Conservation (phyloP, 192 early-diverging fungal genomes). For the Coemansia sp. region DNA sequence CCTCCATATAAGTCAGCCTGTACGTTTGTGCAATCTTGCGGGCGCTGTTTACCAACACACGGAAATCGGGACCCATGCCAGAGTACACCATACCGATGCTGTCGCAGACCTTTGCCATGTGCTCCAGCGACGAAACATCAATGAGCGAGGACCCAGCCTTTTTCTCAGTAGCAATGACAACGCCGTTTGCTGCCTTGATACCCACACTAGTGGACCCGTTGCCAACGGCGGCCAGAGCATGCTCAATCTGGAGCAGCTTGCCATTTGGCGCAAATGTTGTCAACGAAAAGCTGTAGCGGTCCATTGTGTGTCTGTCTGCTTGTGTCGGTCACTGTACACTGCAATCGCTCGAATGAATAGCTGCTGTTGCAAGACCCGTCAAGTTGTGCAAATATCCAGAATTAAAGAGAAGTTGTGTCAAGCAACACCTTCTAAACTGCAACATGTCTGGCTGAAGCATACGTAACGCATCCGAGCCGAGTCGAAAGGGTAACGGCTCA, state of each 20-base stretch:
- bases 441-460: no score
- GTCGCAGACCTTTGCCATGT: conserved; percentile 82
- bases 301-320: conserved; percentile 10
- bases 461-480: no score
- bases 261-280: conserved; percentile 99
- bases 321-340: neutral
- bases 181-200: conserved; percentile 95
- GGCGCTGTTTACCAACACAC: conserved; percentile 91
- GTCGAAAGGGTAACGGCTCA: no score
- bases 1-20: conserved; percentile 87
- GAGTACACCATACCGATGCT: conserved; percentile 99
- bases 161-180: conserved; percentile 98
- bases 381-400: neutral
- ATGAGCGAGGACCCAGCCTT: conserved; percentile 89
- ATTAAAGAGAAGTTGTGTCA: neutral
- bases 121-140: conserved; percentile 88
- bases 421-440: no score
- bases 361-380: neutral
- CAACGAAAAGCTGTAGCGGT: conserved; percentile 92
- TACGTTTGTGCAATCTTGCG: conserved; percentile 96
- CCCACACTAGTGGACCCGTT: conserved; percentile 89
- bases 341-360: neutral
- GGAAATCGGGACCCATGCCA: conserved; percentile 98
- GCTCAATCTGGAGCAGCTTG: conserved; percentile 98
- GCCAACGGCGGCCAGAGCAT: conserved; percentile 90